Evolutionary conservation across 257 asterid genomes (phyloP).

Genomic region (Scutellaria galericulata): DNA sequence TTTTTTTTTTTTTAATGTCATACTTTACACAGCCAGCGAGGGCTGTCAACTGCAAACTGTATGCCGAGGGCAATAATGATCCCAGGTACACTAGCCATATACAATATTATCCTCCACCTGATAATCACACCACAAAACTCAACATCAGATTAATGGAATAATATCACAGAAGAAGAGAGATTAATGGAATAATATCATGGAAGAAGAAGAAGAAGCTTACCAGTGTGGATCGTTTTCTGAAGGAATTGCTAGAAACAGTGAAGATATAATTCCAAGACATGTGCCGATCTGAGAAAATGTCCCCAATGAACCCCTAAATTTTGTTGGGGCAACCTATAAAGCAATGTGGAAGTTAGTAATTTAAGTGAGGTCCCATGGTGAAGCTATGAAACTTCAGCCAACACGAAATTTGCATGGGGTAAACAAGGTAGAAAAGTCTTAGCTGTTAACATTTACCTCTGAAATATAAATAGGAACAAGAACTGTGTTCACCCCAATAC

Average conservation of each 20-base stretch:
- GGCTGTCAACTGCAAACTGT: constrained; percentile 91
- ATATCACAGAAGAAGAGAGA: neutral
- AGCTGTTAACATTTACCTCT: constrained; percentile 60
- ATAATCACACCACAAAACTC: constrained; percentile 26
- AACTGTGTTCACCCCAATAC: constrained; percentile 90
- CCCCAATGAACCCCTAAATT: constrained; percentile 77
- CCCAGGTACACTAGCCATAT: constrained; percentile 74
- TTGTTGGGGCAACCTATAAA: constrained; percentile 83
- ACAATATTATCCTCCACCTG: constrained; percentile 89
- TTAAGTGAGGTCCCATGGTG: constrained; percentile 25
- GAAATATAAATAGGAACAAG: constrained; percentile 87
- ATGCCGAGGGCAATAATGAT: constrained; percentile 74
- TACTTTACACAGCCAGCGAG: constrained; percentile 96
- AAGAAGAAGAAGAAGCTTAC: constrained; percentile 41
- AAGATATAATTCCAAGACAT: constrained; percentile 76
- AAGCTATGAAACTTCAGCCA: constrained; percentile 14
- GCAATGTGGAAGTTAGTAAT: constrained; percentile 34
- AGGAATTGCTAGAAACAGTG: constrained; percentile 66
- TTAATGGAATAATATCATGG: constrained; percentile 2
- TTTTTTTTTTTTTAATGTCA: neutral
- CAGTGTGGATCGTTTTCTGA: constrained; percentile 90
- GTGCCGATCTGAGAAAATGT: constrained; percentile 87
- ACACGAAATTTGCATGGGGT: neutral
- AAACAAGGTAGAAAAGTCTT: constrained; percentile 22
- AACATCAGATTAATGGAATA: constrained; percentile 9